Evolutionary conservation across 495 filamentous ascomycete genomes (phyloP).

Genomic region (Lasiosphaeria miniovina): DNA sequence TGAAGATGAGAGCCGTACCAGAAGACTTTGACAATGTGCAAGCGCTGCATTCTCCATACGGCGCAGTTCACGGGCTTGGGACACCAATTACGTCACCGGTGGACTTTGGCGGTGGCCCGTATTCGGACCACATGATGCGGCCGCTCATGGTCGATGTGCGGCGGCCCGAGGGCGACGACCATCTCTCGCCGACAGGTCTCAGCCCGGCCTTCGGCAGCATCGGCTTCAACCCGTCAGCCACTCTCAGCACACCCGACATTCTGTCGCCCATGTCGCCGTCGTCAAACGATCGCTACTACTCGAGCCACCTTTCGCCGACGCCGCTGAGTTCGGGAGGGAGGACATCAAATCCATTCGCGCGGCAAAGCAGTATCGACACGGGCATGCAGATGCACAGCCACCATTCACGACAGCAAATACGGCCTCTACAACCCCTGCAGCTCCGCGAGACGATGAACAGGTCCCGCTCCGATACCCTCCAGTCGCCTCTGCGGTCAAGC

Average conservation of each 20-base stretch:
- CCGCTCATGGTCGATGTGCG: conserved; percentile 62
- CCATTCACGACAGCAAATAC: conserved; percentile 40
- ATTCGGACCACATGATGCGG: conserved; percentile 55
- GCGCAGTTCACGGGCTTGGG: conserved; percentile 52
- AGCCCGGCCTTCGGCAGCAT: conserved; percentile 61
- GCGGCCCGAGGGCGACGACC: conserved; percentile 52
- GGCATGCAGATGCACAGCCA: conserved; percentile 45
- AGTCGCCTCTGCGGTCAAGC: conserved; percentile 57
- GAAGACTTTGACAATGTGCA: conserved; percentile 91
- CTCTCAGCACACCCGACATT: conserved; percentile 48
- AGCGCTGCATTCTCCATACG: conserved; percentile 77
- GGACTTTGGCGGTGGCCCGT: conserved; percentile 47
- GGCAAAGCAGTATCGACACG: conserved; percentile 47
- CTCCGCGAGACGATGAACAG: conserved; percentile 58
- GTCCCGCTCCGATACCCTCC: conserved; percentile 55
- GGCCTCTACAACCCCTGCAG: conserved; percentile 55
- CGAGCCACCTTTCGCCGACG: conserved; percentile 44
- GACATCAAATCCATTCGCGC: conserved; percentile 54
- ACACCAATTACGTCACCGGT: conserved; percentile 58
- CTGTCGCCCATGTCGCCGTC: conserved; percentile 52
- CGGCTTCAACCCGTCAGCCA: conserved; percentile 51
- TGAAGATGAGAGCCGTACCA: conserved; percentile 87
- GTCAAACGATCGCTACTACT: conserved; percentile 52
- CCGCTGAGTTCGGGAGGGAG: conserved; percentile 48
- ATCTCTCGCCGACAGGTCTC: conserved; percentile 59